Evolutionary conservation across 495 filamentous ascomycete genomes (phyloP).

Genomic region (Aspergillus indologenus): DNA sequence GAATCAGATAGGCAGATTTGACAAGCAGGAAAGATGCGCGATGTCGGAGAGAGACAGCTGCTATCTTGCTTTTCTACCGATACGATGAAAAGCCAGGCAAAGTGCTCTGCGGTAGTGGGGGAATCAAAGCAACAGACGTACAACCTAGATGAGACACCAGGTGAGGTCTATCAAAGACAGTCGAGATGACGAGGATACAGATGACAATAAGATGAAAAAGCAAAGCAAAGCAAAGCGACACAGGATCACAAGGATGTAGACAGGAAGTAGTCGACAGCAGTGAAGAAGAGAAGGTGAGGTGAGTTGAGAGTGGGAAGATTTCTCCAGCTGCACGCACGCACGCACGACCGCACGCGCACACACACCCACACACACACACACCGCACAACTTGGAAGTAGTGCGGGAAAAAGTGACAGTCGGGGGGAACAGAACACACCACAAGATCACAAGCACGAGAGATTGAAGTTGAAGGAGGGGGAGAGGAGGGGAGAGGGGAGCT

Average conservation of each 20-base stretch:
- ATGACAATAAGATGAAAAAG: conserved; percentile 10
- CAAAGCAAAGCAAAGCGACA: not conserved
- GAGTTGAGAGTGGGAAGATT: conserved; percentile 27
- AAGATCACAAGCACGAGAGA: not conserved
- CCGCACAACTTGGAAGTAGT: conserved; percentile 36
- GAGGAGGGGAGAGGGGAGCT: conserved; percentile 14
- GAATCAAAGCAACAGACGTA: conserved; percentile 2
- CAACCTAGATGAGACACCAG: conserved; percentile 1
- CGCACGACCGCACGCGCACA: conserved; percentile 23
- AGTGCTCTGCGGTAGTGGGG: not conserved
- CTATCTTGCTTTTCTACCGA: not conserved
- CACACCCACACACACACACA: conserved; percentile 27
- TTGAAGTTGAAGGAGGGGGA: too few species aligned
- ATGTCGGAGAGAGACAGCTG: not conserved
- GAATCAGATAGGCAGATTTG: not conserved
- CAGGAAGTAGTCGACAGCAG: not conserved
- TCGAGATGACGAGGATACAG: conserved; percentile 6
- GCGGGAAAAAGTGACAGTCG: conserved; percentile 30
- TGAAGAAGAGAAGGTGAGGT: not conserved
- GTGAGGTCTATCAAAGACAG: not conserved
- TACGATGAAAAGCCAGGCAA: not conserved
- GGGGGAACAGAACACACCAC: not conserved
- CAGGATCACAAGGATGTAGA: not conserved
- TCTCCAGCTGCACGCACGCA: conserved; percentile 20
- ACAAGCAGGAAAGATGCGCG: not conserved